Evolutionary conservation across 108 stramenopile genomes (phyloP), one percentile per base, ranked within the genome.

Genomic region (Nannochloropsis oceanica): DNA sequence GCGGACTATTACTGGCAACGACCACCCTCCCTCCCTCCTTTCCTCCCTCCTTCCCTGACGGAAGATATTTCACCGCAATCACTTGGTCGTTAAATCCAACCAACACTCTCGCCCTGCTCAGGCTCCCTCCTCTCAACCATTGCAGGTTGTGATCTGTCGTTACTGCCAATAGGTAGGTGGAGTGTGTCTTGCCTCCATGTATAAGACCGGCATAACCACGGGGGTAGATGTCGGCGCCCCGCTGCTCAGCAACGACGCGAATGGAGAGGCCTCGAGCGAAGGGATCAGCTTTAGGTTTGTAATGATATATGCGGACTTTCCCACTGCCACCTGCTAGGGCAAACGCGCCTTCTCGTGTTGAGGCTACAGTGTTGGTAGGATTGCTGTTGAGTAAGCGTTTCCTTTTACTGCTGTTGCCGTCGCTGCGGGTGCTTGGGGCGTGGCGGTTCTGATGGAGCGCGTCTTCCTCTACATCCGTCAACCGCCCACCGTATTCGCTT

Each of bases 51-150:
- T 82, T 86, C 26, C 44, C n/a, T 34, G 43, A 18, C 13, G 95
- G 95, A 43, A 97, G 91, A 27, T 94, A 88, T 44, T 94, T 94
- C 26, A 97, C 82, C 86, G 96, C 97, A 20, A 97, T 92, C 79
- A 97, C 94, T 88, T 97, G 96, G 79, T 96, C 97, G 84, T 97
- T 95, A 84, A 94, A 93, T 0, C 96, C 97, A 50, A 97, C 94
- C 88, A 96, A 94, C 24, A 94, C 92, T 81, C 95, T 91, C 83
- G 80, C 43, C 0, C 86, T 84, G 22, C 44, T 79, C 43, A 89
- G 34, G 5, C 44, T 27, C 73, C 81, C 80, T 90, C 80, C 43
- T 90, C 90, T 18, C 26, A 96, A 87, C 88, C 95, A 95, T 22
- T 92, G 84, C 59, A 97, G 84, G 89, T 96, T 96, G 88, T 96